Conservation (phyloP, 2,329 filamentous ascomycete species). For the Alternaria sp. region DNA sequence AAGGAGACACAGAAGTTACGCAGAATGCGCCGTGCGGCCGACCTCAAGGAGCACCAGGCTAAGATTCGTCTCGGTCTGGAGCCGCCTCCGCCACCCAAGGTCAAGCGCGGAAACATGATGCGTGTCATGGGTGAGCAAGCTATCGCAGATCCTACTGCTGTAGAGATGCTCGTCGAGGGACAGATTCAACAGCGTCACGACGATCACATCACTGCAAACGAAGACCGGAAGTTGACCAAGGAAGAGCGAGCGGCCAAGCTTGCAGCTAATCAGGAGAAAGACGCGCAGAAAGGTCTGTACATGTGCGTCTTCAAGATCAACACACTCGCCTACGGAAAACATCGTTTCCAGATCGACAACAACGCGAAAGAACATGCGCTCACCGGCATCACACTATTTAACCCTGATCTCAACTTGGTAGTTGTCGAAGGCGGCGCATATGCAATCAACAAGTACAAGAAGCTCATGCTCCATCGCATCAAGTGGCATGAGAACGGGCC, state of each 20-base stretch:
- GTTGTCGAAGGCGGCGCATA: conserved; percentile 90
- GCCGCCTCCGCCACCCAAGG: conserved; percentile 89
- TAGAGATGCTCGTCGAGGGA: conserved; percentile 90
- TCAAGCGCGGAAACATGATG: conserved; percentile 98
- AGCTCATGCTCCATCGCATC: conserved; percentile 91
- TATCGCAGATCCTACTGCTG: conserved; percentile 95
- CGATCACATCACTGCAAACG: conserved; percentile 79
- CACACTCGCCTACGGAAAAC: conserved; percentile 88
- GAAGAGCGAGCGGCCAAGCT: conserved; percentile 88
- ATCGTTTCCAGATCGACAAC: conserved; percentile 89
- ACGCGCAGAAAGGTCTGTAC: conserved; percentile 84
- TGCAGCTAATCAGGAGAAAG: conserved; percentile 79
- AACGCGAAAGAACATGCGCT: conserved; percentile 90
- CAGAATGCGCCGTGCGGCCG: conserved; percentile 86
- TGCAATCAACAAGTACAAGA: conserved; percentile 84
- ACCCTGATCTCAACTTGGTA: conserved; percentile 86
- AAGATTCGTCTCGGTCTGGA: conserved; percentile 92
- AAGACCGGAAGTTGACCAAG: conserved; percentile 85
- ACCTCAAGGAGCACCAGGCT: conserved; percentile 93
- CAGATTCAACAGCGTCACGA: conserved; percentile 88
- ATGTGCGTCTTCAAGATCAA: conserved; percentile 89
- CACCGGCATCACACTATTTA: conserved; percentile 89
- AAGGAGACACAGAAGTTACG: conserved; percentile 92
- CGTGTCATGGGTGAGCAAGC: conserved; percentile 89
- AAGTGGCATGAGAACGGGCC: conserved; percentile 91